Conservation (phyloP, 2,329 filamentous ascomycete genomes). For the Xylariaceae sp. region DNA sequence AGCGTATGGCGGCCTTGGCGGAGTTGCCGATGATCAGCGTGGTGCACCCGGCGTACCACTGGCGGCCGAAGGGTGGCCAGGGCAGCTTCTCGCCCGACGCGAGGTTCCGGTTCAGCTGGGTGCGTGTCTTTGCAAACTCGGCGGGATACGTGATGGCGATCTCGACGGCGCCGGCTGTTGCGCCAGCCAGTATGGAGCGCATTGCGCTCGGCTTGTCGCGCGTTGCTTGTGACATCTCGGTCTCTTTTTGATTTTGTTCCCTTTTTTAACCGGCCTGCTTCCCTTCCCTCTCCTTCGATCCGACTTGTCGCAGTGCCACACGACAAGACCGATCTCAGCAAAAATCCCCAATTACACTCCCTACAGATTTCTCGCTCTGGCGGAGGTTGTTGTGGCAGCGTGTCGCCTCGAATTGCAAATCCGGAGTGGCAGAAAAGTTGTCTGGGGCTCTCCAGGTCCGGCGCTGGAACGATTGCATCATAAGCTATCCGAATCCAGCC, state of each 20-base stretch:
- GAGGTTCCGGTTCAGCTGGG: constrained; percentile 84
- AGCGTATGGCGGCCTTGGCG: constrained; percentile 90
- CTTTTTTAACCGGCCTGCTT: not conserved
- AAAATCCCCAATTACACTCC: no score
- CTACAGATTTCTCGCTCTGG: no score
- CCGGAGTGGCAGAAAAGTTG: no score
- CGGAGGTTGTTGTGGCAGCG: no score
- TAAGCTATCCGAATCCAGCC: no score
- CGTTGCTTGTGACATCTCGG: constrained; percentile 21
- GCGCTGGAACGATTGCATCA: not conserved
- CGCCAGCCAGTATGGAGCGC: constrained; percentile 87
- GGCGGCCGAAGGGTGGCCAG: constrained; percentile 86
- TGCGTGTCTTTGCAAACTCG: constrained; percentile 90
- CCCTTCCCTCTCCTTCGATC: not conserved
- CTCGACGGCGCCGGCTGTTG: constrained; percentile 89
- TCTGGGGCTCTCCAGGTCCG: no score
- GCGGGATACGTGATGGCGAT: constrained; percentile 83
- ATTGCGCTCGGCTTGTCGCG: constrained; percentile 66
- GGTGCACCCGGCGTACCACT: constrained; percentile 98
- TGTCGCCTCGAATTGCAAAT: no score
- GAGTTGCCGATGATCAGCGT: constrained; percentile 96
- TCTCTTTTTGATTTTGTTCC: not conserved
- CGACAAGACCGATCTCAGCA: no score
- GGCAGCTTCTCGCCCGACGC: constrained; percentile 81
- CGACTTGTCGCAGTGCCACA: not conserved